These are phyloP conservation scores for Cladosporium sp. DNA, from an alignment of 2,329 filamentous ascomycete genomes.

Conservation along the genomic window DNA sequence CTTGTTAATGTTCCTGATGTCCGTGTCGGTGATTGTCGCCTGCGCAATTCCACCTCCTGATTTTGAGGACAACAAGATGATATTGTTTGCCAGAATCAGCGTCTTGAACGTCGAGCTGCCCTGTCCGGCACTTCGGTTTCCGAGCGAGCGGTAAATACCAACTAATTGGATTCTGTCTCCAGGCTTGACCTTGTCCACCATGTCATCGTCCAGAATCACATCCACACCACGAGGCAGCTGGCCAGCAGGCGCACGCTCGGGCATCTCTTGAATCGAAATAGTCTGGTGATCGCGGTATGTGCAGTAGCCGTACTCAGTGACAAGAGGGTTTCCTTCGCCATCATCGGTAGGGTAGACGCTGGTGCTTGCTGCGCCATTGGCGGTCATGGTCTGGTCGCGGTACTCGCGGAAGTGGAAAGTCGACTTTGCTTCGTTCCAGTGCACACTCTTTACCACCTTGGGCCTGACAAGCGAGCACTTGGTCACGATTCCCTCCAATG, in stretches of 20 bases:
- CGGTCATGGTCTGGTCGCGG: conserved; percentile 93
- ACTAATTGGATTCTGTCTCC: conserved; percentile 95
- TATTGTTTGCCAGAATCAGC: conserved; percentile 85
- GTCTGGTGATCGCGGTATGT: conserved; percentile 96
- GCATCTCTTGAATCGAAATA: conserved; percentile 99
- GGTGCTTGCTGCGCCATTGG: conserved; percentile 76
- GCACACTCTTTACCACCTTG: conserved; percentile 97
- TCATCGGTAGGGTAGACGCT: conserved; percentile 94
- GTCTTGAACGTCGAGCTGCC: conserved; percentile 95
- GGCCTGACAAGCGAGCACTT: conserved; percentile 91
- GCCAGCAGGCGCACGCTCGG: conserved; percentile 88
- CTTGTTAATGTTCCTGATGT: conserved; percentile 98
- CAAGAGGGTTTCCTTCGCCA: conserved; percentile 83
- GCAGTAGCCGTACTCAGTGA: conserved; percentile 94
- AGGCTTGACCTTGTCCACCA: conserved; percentile 91
- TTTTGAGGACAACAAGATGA: conserved; percentile 92
- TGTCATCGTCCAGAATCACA: conserved; percentile 92
- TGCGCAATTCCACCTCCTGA: conserved; percentile 91
- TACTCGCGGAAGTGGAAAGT: conserved; percentile 89
- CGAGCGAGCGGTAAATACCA: conserved; percentile 90
- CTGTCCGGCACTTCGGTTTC: conserved; percentile 86
- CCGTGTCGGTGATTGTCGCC: conserved; percentile 87
- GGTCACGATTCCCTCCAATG: conserved; percentile 94
- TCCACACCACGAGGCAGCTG: conserved; percentile 94
- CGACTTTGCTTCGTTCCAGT: conserved; percentile 83